Evolutionary conservation across 306 rosid species (phyloP), one percentile per base, ranked within the genome.

Genomic region (Parietaria judaica): DNA sequence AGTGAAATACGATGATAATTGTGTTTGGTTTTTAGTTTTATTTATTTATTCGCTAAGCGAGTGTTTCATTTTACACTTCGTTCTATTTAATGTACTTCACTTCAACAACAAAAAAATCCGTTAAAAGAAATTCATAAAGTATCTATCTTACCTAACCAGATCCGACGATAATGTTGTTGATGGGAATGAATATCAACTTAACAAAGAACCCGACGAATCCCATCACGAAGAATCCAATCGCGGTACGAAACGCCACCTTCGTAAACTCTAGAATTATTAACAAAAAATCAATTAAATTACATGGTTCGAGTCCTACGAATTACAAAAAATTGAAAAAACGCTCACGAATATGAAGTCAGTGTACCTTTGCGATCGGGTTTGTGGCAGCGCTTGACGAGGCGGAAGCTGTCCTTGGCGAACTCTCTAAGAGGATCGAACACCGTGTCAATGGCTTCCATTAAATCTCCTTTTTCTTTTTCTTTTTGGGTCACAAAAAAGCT

Each of bases 141-240:
- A 23, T 23, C 31, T 1, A 23, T 23, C 17, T 35, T 56, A 79
- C 63, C 70, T 76, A 79, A 75, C 61, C 58, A 62, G 84, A 79
- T 54, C 84, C 81, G 10, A 79, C 81, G 46, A 79, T 79, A 58
- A 79, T 79, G 60, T 79, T 79, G 76, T 79, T 79, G 74, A 79
- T 79, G 44, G 84, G 84, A 51, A 79, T 79, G 76, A 79, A 79
- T 65, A 75, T 76, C 54, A 79, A 73, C 78, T 79, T 79, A 16
- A 79, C 84, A 52, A 79, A 75, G 44, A 79, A 79, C 1, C 84
- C 84, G n/a, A 79, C 84, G 51, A 79, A 79, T 57, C 84, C 84
- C 84, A 79, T 79, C 56, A 75, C 84, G 1, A 79, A 76, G 70
- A 79, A 79, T 6, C 84, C 84, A 45, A 79, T 75, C 48, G 84